phyloP scores from a whole-genome alignment of 345 rosid genomes.

The Boechera retrofracta region DNA sequence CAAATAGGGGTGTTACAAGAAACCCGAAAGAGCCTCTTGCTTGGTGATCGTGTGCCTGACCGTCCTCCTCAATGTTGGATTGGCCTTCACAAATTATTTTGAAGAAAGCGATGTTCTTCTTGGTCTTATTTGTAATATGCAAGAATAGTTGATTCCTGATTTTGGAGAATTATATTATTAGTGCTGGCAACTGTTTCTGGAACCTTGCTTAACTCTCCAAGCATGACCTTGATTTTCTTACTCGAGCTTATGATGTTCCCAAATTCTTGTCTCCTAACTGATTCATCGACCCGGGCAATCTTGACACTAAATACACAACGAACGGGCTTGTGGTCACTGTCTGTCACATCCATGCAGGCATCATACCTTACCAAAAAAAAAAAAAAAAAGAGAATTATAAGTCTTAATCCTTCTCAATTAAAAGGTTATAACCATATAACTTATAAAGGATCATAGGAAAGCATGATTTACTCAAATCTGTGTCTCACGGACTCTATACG shows the following conservation, averaged over 20 bases:
- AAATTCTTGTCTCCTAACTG: conserved; percentile 73
- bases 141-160: conserved; percentile 60
- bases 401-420: conserved; percentile 24
- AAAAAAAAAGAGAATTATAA: neutral
- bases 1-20: conserved; percentile 22
- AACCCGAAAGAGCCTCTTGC: conserved; percentile 70
- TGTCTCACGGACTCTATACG: neutral
- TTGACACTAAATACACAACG: conserved; percentile 66
- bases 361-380: conserved; percentile 55
- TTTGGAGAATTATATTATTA: conserved; percentile 67
- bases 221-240: conserved; percentile 57
- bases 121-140: conserved; percentile 67
- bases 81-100: conserved; percentile 70
- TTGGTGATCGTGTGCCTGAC: conserved; percentile 54
- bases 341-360: conserved; percentile 82
- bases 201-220: conserved; percentile 59
- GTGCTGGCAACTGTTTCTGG: conserved; percentile 80
- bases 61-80: conserved; percentile 59
- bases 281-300: conserved; percentile 73
- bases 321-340: conserved; percentile 89
- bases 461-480: conserved; percentile 13
- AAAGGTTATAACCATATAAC: neutral
- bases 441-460: conserved; percentile 17
- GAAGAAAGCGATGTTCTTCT: conserved; percentile 56
- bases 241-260: conserved; percentile 60